Evolutionary conservation across 495 filamentous ascomycete species (phyloP).

Genomic region (Aspergillus steynii): DNA sequence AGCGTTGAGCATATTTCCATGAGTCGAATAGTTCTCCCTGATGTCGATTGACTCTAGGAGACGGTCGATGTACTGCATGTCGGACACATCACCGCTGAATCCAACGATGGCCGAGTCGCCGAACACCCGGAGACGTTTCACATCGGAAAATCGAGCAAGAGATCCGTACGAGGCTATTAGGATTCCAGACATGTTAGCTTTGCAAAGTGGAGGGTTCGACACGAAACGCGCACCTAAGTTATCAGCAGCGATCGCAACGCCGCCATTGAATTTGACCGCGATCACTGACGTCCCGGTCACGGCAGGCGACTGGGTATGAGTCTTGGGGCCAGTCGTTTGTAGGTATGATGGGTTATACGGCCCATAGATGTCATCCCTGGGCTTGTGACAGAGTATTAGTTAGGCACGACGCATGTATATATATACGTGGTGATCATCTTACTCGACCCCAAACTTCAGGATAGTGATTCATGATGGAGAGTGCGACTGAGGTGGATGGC

Average conservation of each 20-base stretch:
- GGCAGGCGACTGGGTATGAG: slow-evolving; percentile 85
- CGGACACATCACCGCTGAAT: slow-evolving; percentile 91
- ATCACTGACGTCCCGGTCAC: slow-evolving; percentile 96
- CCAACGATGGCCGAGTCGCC: slow-evolving; percentile 70
- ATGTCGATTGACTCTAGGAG: slow-evolving; percentile 82
- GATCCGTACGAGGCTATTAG: slow-evolving; percentile 90
- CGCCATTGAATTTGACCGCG: slow-evolving; percentile 91
- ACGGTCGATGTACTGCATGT: slow-evolving; percentile 98
- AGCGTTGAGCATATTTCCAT: slow-evolving; percentile 68
- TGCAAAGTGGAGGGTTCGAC: neutral
- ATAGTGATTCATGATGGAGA: slow-evolving; percentile 79
- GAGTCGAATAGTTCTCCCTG: slow-evolving; percentile 77
- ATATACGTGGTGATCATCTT: slow-evolving; percentile 36
- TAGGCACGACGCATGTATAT: slow-evolving; percentile 17
- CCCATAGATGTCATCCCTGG: slow-evolving; percentile 93
- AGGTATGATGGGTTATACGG: slow-evolving; percentile 86
- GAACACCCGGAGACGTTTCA: slow-evolving; percentile 85
- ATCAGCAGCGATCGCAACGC: slow-evolving; percentile 94
- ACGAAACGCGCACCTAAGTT: slow-evolving; percentile 70
- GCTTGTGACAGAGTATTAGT: slow-evolving; percentile 53
- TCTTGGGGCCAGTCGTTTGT: slow-evolving; percentile 66
- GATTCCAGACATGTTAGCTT: neutral
- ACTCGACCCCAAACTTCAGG: slow-evolving; percentile 97
- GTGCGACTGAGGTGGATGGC: neutral
- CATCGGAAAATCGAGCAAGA: slow-evolving; percentile 92